Base-by-base conservation (phyloP, 345 rosid genomes). In the Bruguiera parviflora region DNA sequence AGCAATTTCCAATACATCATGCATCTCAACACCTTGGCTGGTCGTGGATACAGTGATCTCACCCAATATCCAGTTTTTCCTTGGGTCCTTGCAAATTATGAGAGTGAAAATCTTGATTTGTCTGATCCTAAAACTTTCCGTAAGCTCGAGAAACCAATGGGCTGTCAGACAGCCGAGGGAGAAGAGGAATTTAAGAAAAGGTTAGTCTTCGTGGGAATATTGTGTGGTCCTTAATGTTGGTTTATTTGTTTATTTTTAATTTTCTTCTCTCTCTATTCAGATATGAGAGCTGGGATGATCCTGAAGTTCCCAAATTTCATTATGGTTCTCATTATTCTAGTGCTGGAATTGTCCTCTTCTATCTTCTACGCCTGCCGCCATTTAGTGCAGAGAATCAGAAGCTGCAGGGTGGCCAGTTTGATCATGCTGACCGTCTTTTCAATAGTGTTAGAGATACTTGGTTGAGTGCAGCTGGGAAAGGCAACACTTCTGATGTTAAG, bases 291-390 rank as follows among this genome's bases (percentile, higher is more conserved):
- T 96, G 98, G 98, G 99, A 96, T 86, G 99, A 96, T 75, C 99
- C 98, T 3, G 98, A 92, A 83, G 97, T 96, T 73, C 99, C 99
- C 18, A 92, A 96, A 70, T 96, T 96, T 72, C 99, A 96, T 86
- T 96, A 96, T 51, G 99, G 99, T 68, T 92, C 98, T 84, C 99
- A 96, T 82, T 96, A 96, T 84, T 96, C 99, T 64, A 96, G 99
- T 84, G 99, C 99, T 77, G 99, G 99, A 69, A 92, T 92, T 79
- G 98, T 96, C 73, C 92, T 96, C 47, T 92, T 96, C 83, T 96
- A 92, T 81, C 99, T 96, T 80, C 84, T 96, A 65, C 99, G 99
- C 65, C 79, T 96, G 73, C 98, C 98, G 39, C 99, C 99, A 65
- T 96, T 92, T 80, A 96, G 99, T 80, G 74, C 78, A 49, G 99